These are phyloP conservation scores for Apiotrichum gracile DNA, from an alignment of 1,284 basidiomycete species.

Conservation along the genomic window DNA sequence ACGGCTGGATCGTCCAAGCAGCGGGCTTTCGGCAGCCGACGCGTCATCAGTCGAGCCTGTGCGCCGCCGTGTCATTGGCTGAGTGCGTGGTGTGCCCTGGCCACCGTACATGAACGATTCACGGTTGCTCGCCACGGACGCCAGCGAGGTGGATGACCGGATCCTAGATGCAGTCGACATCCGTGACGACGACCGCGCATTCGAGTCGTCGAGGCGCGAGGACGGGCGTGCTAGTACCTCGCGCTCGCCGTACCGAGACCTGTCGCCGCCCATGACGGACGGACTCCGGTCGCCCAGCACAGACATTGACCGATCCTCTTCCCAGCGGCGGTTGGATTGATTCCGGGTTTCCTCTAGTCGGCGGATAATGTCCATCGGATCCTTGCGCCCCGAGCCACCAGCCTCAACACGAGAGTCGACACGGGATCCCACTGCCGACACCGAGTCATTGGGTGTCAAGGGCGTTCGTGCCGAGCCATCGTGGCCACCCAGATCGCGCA, in stretches of 20 bases:
- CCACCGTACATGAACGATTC: conserved; percentile 17
- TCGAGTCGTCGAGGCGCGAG: conserved; percentile 8
- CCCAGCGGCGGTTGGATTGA: conserved; percentile 32
- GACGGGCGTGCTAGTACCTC: conserved; percentile 8
- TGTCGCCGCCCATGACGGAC: conserved; percentile 12
- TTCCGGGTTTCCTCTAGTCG: conserved; percentile 31
- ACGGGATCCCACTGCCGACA: conserved; percentile 28
- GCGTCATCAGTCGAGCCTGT: conserved; percentile 5
- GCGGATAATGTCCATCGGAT: conserved; percentile 37
- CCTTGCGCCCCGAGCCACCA: conserved; percentile 18
- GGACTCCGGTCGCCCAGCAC: conserved; percentile 15
- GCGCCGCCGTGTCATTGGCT: conserved; percentile 5
- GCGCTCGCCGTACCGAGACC: conserved; percentile 11
- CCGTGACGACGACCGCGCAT: neutral
- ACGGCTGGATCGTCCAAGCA: conserved; percentile 10
- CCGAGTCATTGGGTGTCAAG: conserved; percentile 35
- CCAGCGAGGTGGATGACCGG: conserved; percentile 19
- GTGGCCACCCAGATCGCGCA: neutral
- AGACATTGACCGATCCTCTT: conserved; percentile 25
- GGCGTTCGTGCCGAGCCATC: neutral
- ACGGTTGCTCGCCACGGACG: conserved; percentile 34
- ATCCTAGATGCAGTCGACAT: conserved; percentile 2
- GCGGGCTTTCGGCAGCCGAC: conserved; percentile 11
- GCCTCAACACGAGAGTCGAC: conserved; percentile 10
- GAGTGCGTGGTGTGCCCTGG: conserved; percentile 24